Percentiles rank a stretch among this genome's conserved stretches.
phyloP scores from a whole-genome alignment of 2,329 filamentous ascomycete species.

The Fusarium oxysporum region DNA sequence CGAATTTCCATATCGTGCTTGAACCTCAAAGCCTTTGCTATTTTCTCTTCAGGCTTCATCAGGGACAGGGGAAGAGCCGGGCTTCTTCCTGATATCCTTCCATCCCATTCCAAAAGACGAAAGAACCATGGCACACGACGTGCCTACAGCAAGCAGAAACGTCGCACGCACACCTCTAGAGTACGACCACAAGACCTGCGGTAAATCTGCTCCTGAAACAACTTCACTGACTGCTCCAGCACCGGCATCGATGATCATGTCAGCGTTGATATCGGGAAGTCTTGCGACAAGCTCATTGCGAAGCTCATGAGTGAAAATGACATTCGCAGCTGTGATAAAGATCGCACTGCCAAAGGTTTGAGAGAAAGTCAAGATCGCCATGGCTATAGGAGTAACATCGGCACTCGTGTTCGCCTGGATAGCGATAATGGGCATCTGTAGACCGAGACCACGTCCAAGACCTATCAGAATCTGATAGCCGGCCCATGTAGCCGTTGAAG shows the following conservation, averaged over 20 bases:
- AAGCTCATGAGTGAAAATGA: slow-evolving; percentile 50
- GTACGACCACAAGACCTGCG: slow-evolving; percentile 56
- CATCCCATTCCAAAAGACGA: slow-evolving; percentile 59
- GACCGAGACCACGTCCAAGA: slow-evolving; percentile 56
- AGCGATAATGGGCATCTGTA: slow-evolving; percentile 55
- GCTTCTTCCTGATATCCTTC: slow-evolving; percentile 57
- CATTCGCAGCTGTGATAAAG: slow-evolving; percentile 54
- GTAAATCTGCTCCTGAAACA: slow-evolving; percentile 48
- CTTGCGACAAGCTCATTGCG: slow-evolving; percentile 45
- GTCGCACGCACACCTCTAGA: slow-evolving; percentile 48
- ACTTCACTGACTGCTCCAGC: slow-evolving; percentile 53
- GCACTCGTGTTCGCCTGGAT: slow-evolving; percentile 45
- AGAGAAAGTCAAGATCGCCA: slow-evolving; percentile 42
- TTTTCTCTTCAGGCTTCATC: slow-evolving; percentile 31
- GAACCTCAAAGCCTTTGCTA: no score
- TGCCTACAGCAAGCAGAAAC: slow-evolving; percentile 48
- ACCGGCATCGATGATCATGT: slow-evolving; percentile 55
- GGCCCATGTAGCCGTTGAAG: slow-evolving; percentile 55
- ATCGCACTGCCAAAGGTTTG: slow-evolving; percentile 57
- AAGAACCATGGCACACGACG: slow-evolving; percentile 49
- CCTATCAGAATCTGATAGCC: slow-evolving; percentile 58
- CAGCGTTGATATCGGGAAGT: slow-evolving; percentile 47
- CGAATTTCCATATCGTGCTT: background rate
- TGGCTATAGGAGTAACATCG: slow-evolving; percentile 43
- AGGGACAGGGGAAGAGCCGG: background rate